These are phyloP conservation scores for Salix brachista DNA, from an alignment of 345 rosid genomes.

Conservation along the genomic window DNA sequence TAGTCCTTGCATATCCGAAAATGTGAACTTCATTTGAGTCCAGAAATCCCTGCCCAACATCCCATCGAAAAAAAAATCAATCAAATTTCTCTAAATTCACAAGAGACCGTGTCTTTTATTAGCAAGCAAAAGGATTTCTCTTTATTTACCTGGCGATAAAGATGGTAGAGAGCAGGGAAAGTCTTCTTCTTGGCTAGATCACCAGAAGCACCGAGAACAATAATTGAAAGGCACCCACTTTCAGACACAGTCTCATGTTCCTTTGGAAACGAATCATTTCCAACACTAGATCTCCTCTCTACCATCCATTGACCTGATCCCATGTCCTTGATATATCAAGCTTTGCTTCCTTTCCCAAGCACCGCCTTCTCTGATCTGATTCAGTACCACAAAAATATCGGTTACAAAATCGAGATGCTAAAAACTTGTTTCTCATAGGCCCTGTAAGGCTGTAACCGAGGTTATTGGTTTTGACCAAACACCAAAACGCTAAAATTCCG, in stretches of 20 bases:
- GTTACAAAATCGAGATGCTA: neutral
- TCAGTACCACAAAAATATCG: neutral
- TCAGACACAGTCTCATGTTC: conserved; percentile 47
- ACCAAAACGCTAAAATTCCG: neutral
- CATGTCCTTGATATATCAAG: conserved; percentile 26
- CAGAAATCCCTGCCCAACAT: conserved; percentile 66
- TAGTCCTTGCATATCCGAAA: conserved; percentile 91
- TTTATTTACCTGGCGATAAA: conserved; percentile 67
- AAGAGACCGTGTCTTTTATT: neutral
- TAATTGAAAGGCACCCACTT: conserved; percentile 79
- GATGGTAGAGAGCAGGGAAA: conserved; percentile 88
- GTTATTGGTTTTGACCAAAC: neutral
- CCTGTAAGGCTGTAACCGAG: no score
- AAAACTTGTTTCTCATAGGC: no score
- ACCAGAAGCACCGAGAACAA: conserved; percentile 94
- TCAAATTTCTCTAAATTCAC: neutral
- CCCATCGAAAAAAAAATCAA: neutral
- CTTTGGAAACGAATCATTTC: conserved; percentile 41
- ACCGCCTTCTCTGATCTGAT: neutral
- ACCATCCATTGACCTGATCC: conserved; percentile 58
- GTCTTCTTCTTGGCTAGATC: conserved; percentile 99
- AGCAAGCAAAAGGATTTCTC: neutral
- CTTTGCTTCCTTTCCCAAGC: neutral
- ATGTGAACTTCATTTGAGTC: conserved; percentile 76
- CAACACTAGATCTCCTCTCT: conserved; percentile 55